A percentile compares a stretch with the other conserved stretches of the same genome.
phyloP scores from a whole-genome alignment of 2,329 filamentous ascomycete genomes.

The Thermoascus crustaceus region DNA sequence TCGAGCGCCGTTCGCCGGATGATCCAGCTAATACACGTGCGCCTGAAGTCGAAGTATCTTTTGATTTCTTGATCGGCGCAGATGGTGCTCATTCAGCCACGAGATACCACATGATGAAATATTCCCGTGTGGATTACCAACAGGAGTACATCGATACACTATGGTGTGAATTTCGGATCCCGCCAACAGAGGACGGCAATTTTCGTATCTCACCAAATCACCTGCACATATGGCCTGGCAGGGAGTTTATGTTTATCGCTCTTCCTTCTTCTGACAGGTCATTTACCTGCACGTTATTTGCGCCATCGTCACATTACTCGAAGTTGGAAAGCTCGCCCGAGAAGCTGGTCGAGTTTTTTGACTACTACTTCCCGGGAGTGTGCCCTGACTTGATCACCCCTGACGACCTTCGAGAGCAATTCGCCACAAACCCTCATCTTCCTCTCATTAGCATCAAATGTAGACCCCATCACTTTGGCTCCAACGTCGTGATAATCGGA shows the following conservation, averaged over 20 bases:
- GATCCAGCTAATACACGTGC: conserved; percentile 35
- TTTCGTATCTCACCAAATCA: conserved; percentile 87
- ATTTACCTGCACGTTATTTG: conserved; percentile 92
- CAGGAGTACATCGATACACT: conserved; percentile 94
- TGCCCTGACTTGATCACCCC: conserved; percentile 51
- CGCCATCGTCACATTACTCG: conserved; percentile 62
- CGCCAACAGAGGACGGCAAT: conserved; percentile 42
- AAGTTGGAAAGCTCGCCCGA: conserved; percentile 57
- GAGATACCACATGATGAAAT: conserved; percentile 95
- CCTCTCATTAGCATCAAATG: conserved; percentile 93
- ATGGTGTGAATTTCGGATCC: conserved; percentile 92
- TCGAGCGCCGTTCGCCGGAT: conserved; percentile 51
- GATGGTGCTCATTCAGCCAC: conserved; percentile 92
- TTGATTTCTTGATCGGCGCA: conserved; percentile 88
- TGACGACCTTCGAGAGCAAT: conserved; percentile 62
- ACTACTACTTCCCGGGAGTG: conserved; percentile 78
- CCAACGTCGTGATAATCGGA: conserved; percentile 74
- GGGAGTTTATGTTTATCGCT: conserved; percentile 96
- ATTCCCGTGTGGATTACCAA: conserved; percentile 75
- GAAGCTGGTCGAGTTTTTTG: conserved; percentile 76
- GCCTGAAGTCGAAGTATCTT: conserved; percentile 70
- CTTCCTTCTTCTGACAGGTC: conserved; percentile 82
- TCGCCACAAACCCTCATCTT: conserved; percentile 74
- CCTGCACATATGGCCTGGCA: conserved; percentile 93
- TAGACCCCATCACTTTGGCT: conserved; percentile 71